A percentile compares a stretch with the other conserved stretches of the same genome.
phyloP scores from a whole-genome alignment of 2,329 filamentous ascomycete species.

The Xylaria sp. region DNA sequence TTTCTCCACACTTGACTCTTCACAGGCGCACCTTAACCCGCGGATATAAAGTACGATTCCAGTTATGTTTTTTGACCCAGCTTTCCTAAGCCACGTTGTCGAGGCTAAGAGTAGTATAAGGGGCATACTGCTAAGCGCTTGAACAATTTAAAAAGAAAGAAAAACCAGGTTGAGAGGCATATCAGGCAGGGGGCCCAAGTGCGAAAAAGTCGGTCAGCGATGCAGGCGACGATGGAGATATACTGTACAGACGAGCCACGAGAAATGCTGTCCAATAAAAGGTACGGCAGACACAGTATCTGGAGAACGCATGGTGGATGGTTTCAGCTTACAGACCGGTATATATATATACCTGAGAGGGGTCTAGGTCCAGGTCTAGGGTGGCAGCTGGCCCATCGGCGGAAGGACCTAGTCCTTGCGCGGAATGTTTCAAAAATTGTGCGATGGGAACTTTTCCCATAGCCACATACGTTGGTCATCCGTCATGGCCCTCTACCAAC shows the following conservation, averaged over 20 bases:
- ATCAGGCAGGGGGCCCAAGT: not conserved
- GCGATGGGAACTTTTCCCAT: not conserved
- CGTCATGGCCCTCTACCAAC: too few species aligned
- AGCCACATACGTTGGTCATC: conserved; percentile 5
- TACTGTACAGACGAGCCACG: not conserved
- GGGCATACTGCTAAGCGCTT: too few species aligned
- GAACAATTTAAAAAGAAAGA: not conserved
- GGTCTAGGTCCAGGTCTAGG: too few species aligned
- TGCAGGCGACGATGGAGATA: conserved; percentile 16
- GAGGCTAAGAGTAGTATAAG: too few species aligned
- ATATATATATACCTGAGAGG: not conserved
- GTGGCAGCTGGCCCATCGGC: not conserved
- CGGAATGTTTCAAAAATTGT: conserved; percentile 9
- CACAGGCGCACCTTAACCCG: too few species aligned
- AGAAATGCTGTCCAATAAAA: conserved; percentile 22
- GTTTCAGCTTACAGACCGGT: not conserved
- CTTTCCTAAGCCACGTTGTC: too few species aligned
- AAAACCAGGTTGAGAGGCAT: too few species aligned
- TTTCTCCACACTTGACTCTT: too few species aligned
- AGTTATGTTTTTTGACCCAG: too few species aligned
- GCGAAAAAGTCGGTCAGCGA: conserved; percentile 21
- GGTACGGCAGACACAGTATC: not conserved
- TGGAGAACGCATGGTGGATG: conserved; percentile 2
- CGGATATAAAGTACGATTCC: too few species aligned
- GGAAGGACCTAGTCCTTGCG: conserved; percentile 1